Base-by-base conservation (phyloP, 768 basidiomycete genomes). In the Russula olivacea region DNA sequence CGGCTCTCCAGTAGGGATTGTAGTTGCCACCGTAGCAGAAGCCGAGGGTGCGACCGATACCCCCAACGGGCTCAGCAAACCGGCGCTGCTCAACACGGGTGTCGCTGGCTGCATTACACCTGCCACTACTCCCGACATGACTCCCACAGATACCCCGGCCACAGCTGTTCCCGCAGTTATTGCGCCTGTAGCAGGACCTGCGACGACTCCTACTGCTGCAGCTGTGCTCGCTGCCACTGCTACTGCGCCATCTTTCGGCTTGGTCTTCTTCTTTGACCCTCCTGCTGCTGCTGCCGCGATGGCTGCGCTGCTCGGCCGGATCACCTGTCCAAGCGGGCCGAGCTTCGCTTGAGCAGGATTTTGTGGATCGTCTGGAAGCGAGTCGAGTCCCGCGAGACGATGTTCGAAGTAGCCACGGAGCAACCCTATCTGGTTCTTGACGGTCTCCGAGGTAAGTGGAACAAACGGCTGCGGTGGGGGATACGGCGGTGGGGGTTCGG, bases 381-480 rank as follows among this genome's bases (percentile, higher is more conserved):
- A 71, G 17, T 82, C 59, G 23, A 69, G 21, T 9, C 51, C 21
- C 2, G 78, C 70, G 53, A 91, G 76, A 32, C 87, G 82, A 30
- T 72, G 69, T 49, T 85, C 80, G 69, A 89, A 96, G 76, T 86
- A 95, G 0, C 81, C 73, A 61, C 82, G 88, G 67, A 98, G 84
- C 43, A 98, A 75, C 10, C 92, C 93, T 67, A 97, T 92, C 69
- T 96, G 93, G 28, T 84, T 76, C 40, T 88, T 87, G 70, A 88
- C 78, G 59, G 82, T 84, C 59, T 76, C 76, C 9, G 82, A 77
- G 1, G 81, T 84, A 69, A 98, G 80, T 1, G 85, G 86, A 3
- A 92, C 73, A 70, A 95, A 91, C 0, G 88, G 80, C 0, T 89
- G 88, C 0, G 94, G 95, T 0, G 88, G 90, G 0, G 93, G 91